Evolutionary conservation across 352 stramenopile species (phyloP), one percentile per base, ranked within the genome.

Genomic region (Globisporangium lucens): DNA sequence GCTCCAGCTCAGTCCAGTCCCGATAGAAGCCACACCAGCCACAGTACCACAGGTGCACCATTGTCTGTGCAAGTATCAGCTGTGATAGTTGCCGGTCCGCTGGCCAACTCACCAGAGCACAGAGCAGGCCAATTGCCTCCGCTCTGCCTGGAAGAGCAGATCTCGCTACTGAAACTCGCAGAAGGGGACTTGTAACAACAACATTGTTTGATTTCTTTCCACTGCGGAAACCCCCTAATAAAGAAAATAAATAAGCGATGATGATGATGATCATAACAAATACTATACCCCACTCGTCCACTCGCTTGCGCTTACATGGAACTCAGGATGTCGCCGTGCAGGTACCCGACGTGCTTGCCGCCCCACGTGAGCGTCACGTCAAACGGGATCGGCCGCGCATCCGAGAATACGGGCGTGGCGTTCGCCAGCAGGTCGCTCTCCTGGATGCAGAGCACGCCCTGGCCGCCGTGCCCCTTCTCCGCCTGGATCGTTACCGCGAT

Each of bases 141-240:
- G 1, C 69, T 67, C 17, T 36, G 38, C 33, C 30, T 61, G 2
- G 61, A 66, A 24, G 58, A 65, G 41, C 63, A 72, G 8, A 66
- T 91, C 29, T 89, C 81, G 27, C 72, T 91, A 10, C 53, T 89
- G 30, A 81, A 91, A 53, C 81, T 91, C 15, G 75, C 75, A 20
- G 43, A 51, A 24, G 73, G 65, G 7, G 60, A 70, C 22, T 29
- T 71, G 3, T 75, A 41, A 71, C 24, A 53, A 63, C 2, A 55
- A 36, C 29, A 33, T 9, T 57, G 7, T 59, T 22, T 15, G 27
- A 33, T 15, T 47, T 47, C 41, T 49, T 49, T 51, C 43, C 43
- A 51, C 7, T 51, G 17, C 7, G 17, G 13, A 9, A 24, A 51
- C 17, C 43, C 38, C 10, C 29, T 41, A 58, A 67, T 63, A 61